phyloP scores from a whole-genome alignment of 176 grass and related monocot genomes.

The Ensete glaucum region DNA sequence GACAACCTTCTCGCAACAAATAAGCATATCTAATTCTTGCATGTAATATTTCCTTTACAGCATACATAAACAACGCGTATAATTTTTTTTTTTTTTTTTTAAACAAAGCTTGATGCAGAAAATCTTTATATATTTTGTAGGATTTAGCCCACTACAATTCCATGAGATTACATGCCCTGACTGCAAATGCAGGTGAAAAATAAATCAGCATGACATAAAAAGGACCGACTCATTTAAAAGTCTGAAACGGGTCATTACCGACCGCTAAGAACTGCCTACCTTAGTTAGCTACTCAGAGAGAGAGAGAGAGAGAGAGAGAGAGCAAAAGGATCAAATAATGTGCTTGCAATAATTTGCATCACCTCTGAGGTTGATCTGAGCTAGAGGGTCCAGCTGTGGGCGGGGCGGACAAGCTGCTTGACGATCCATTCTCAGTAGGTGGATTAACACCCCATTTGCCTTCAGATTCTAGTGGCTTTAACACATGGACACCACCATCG shows the following conservation, averaged over 20 bases:
- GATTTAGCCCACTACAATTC: too few species aligned
- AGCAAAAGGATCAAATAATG: constrained; percentile 27
- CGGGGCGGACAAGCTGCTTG: constrained; percentile 54
- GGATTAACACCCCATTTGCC: constrained; percentile 89
- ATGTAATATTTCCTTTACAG: too few species aligned
- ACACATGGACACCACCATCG: constrained; percentile 70
- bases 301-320: constrained; percentile 20
- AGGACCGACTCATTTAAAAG: background rate
- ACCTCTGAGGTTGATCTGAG: constrained; percentile 70
- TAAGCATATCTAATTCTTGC: too few species aligned
- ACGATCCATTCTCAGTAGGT: constrained; percentile 74
- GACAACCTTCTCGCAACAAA: too few species aligned
- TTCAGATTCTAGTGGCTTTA: constrained; percentile 85
- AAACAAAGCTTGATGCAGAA: too few species aligned
- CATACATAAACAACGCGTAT: too few species aligned
- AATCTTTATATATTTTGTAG: too few species aligned
- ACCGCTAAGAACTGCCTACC: constrained; percentile 21
- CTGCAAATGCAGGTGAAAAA: background rate
- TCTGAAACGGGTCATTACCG: background rate
- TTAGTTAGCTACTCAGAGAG: constrained; percentile 42
- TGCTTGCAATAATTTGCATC: constrained; percentile 16
- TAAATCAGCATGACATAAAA: background rate
- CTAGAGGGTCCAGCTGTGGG: constrained; percentile 58
- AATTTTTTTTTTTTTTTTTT: too few species aligned
- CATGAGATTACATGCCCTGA: background rate